phyloP scores from a whole-genome alignment of 192 early-diverging fungal species.

The Cetraspora pellucida region DNA sequence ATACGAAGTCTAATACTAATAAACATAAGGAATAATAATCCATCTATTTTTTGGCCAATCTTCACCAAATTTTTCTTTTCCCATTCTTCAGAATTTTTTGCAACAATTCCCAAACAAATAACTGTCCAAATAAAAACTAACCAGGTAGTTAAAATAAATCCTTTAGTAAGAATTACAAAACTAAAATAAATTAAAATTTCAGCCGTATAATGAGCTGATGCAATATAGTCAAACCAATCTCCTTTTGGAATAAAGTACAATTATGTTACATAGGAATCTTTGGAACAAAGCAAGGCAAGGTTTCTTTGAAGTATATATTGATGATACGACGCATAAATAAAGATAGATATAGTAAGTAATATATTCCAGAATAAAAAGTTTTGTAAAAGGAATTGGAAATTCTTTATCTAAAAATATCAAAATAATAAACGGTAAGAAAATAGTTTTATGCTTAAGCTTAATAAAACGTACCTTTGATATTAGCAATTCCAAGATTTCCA shows the following conservation, averaged over 20 bases:
- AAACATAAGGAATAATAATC: constrained; percentile 16
- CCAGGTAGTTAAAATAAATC: constrained; percentile 42
- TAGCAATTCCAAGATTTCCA: constrained; percentile 39
- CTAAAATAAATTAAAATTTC: constrained; percentile 72
- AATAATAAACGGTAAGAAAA: neutral
- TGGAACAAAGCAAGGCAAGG: constrained; percentile 58
- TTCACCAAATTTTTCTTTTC: constrained; percentile 58
- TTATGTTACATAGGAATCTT: neutral
- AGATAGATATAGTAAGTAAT: constrained; percentile 44
- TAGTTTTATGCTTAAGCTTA: neutral
- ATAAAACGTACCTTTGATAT: neutral
- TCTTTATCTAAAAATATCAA: neutral
- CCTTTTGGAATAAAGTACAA: constrained; percentile 64
- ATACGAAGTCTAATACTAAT: neutral
- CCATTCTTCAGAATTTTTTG: constrained; percentile 69
- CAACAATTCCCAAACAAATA: constrained; percentile 63
- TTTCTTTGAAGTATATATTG: constrained; percentile 68
- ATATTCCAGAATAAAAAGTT: constrained; percentile 29
- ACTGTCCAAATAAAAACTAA: constrained; percentile 61
- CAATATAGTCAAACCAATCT: constrained; percentile 66
- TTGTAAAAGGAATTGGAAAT: constrained; percentile 35
- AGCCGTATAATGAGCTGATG: constrained; percentile 70
- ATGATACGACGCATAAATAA: constrained; percentile 62
- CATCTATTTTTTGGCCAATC: constrained; percentile 37
- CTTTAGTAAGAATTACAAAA: constrained; percentile 54